Percentiles rank a stretch among this genome's conserved stretches.
Conservation (phyloP, 2,329 filamentous ascomycete genomes). For the Cladosporium sp. region DNA sequence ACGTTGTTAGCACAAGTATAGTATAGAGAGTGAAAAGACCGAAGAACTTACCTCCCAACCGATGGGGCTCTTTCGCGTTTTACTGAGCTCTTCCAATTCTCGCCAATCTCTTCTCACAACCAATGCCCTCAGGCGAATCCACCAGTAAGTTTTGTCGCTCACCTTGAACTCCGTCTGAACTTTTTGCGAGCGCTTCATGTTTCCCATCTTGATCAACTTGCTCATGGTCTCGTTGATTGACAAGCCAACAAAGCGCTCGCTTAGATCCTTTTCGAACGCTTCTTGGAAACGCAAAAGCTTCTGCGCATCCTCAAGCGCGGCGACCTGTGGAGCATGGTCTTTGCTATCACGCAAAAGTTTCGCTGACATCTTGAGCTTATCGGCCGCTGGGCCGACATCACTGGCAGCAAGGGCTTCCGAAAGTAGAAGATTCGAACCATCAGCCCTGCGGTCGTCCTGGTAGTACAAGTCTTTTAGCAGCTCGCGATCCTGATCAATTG, state of each 20-base stretch:
- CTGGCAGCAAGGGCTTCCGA: slow-evolving; percentile 74
- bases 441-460: slow-evolving; percentile 85
- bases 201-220: slow-evolving; percentile 75
- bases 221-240: slow-evolving; percentile 90
- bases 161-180: slow-evolving; percentile 90
- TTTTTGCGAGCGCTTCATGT: slow-evolving; percentile 79
- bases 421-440: slow-evolving; percentile 82
- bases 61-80: slow-evolving; percentile 78
- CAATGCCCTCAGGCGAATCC: slow-evolving; percentile 77
- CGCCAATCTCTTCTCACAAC: slow-evolving; percentile 88
- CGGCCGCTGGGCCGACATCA: slow-evolving; percentile 63
- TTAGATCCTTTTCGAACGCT: slow-evolving; percentile 76
- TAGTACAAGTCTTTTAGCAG: slow-evolving; percentile 95
- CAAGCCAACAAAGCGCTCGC: slow-evolving; percentile 64
- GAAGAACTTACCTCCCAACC: slow-evolving; percentile 76
- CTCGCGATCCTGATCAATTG: slow-evolving; percentile 70
- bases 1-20: slow-evolving; percentile 15
- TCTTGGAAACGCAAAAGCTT: slow-evolving; percentile 82
- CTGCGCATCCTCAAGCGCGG: slow-evolving; percentile 72
- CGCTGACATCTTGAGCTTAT: slow-evolving; percentile 82
- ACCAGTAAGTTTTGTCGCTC: slow-evolving; percentile 84
- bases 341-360: slow-evolving; percentile 81
- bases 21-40: background rate
- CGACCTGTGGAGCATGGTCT: slow-evolving; percentile 69
- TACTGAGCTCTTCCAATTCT: slow-evolving; percentile 81